phyloP scores from a whole-genome alignment of 805 yeast species.

The Barnettozyma salicaria region DNA sequence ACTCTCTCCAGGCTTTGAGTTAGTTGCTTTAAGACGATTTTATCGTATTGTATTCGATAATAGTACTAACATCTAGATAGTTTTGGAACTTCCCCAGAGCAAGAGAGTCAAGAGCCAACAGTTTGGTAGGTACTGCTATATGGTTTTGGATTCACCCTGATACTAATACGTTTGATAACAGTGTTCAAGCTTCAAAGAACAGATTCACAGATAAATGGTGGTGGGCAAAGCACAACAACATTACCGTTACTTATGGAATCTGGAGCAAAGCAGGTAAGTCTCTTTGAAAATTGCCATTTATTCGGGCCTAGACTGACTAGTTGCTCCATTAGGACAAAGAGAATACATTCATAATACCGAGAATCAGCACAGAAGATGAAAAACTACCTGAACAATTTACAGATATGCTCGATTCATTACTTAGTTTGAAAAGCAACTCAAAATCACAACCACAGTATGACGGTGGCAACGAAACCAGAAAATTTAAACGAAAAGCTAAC shows the following conservation, averaged over 20 bases:
- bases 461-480: conserved; percentile 7
- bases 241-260: conserved; percentile 25
- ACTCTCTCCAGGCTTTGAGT: conserved; percentile 77
- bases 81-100: conserved; percentile 30
- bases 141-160: no score
- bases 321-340: conserved; percentile 14
- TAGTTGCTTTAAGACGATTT: conserved; percentile 16
- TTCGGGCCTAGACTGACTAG: not conserved
- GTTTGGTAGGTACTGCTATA: conserved; percentile 16
- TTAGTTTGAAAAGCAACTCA: conserved; percentile 32
- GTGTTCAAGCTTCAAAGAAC: conserved; percentile 46
- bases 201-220: conserved; percentile 29
- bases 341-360: conserved; percentile 24
- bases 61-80: conserved; percentile 19
- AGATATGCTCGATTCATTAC: conserved; percentile 66
- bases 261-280: conserved; percentile 8
- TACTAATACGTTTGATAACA: conserved; percentile 9
- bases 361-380: conserved; percentile 17
- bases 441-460: no score
- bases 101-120: conserved; percentile 36
- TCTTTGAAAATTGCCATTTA: conserved; percentile 9
- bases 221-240: conserved; percentile 12
- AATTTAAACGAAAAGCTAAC: conserved; percentile 13
- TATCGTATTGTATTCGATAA: no score
- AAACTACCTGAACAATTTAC: conserved; percentile 55